Conservation (phyloP, 345 rosid species). For the Euclidium syriacum region DNA sequence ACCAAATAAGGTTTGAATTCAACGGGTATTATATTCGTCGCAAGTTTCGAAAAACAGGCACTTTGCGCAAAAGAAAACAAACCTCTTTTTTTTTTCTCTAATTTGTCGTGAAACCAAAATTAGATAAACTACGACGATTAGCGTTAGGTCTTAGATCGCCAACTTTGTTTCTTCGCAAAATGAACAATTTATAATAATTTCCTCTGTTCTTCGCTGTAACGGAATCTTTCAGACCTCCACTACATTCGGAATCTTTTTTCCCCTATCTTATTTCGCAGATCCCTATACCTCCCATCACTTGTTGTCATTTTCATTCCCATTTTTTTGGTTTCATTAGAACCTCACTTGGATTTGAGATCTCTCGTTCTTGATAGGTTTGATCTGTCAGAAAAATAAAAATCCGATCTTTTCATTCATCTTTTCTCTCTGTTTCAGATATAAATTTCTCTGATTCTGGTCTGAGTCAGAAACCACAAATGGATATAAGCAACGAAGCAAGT, state of each 20-base stretch:
- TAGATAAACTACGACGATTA: slow-evolving; percentile 18
- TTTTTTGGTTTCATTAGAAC: background rate
- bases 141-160: slow-evolving; percentile 8
- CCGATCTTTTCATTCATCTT: background rate
- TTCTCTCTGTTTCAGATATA: background rate
- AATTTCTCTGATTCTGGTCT: too few relatives aligned
- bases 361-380: background rate
- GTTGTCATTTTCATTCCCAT: background rate
- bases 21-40: background rate
- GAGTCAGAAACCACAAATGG: slow-evolving; percentile 50
- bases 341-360: background rate
- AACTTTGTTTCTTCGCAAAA: slow-evolving; percentile 22
- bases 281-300: slow-evolving; percentile 13
- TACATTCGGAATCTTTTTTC: background rate
- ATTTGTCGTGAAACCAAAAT: slow-evolving; percentile 23
- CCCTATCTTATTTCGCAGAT: background rate
- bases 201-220: slow-evolving; percentile 6
- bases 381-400: background rate
- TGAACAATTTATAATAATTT: background rate
- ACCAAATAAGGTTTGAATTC: slow-evolving; percentile 5
- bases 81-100: background rate
- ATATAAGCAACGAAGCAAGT: slow-evolving; percentile 81
- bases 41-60: background rate
- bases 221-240: background rate
- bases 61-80: background rate